Conservation (phyloP, 2,329 filamentous ascomycete species). For the Mycosphaerella arachidis region DNA sequence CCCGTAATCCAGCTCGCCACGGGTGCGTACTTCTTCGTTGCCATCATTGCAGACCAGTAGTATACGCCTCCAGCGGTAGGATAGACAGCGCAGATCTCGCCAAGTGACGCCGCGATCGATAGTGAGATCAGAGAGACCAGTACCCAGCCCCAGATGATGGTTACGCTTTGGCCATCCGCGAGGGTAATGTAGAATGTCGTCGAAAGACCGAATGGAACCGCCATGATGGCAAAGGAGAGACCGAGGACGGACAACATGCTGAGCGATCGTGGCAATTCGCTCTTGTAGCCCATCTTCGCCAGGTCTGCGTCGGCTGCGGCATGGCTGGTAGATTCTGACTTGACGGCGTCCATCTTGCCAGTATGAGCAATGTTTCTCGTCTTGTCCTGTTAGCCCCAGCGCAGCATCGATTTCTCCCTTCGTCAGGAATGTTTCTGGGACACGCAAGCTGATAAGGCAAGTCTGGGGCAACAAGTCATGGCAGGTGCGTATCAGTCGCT, state of each 20-base stretch:
- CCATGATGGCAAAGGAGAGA: slow-evolving; percentile 71
- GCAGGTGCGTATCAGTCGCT: neutral
- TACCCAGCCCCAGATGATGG: slow-evolving; percentile 67
- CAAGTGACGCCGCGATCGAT: slow-evolving; percentile 61
- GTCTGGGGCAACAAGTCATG: neutral
- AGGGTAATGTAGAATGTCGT: slow-evolving; percentile 67
- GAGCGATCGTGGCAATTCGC: slow-evolving; percentile 61
- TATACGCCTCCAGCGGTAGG: slow-evolving; percentile 67
- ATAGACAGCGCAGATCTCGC: slow-evolving; percentile 66
- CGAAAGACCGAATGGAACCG: slow-evolving; percentile 62
- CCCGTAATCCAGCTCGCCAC: slow-evolving; percentile 66
- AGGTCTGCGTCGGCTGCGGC: slow-evolving; percentile 55
- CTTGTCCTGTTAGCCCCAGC: neutral
- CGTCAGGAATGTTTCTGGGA: neutral
- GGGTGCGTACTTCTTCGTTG: slow-evolving; percentile 60
- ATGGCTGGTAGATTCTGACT: slow-evolving; percentile 30
- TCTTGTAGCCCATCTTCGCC: slow-evolving; percentile 63
- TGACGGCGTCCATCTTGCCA: slow-evolving; percentile 13
- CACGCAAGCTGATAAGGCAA: neutral
- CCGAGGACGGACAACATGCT: slow-evolving; percentile 68
- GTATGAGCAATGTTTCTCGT: neutral
- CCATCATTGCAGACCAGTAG: slow-evolving; percentile 64
- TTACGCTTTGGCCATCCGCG: slow-evolving; percentile 64
- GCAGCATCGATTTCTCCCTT: neutral
- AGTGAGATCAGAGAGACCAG: slow-evolving; percentile 60